A percentile compares a stretch with the other conserved stretches of the same genome.
Evolutionary conservation across 176 grass and related monocot genomes (phyloP).

Genomic region (Ensete glaucum): DNA sequence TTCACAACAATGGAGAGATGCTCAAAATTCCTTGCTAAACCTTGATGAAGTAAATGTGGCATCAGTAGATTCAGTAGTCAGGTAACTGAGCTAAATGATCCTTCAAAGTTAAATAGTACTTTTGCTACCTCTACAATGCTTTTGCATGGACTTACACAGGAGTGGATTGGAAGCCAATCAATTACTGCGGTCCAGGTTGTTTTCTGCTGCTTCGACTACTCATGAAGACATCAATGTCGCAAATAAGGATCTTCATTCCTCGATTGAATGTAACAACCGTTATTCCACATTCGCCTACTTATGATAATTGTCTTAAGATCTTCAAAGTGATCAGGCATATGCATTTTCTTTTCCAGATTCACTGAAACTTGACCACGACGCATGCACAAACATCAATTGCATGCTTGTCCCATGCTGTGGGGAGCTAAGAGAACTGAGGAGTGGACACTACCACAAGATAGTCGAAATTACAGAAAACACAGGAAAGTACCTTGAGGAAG

Average conservation of each 20-base stretch:
- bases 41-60: constrained; percentile 11
- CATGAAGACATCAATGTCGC: constrained; percentile 74
- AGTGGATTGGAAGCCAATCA: constrained; percentile 61
- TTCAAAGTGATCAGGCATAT: not conserved
- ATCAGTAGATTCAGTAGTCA: constrained; percentile 20
- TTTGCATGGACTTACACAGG: constrained; percentile 30
- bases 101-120: not conserved
- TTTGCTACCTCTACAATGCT: no score
- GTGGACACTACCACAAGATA: constrained; percentile 61
- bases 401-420: constrained; percentile 58
- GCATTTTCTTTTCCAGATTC: constrained; percentile 51
- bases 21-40: constrained; percentile 7
- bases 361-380: constrained; percentile 82
- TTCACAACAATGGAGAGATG: constrained; percentile 9
- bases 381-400: constrained; percentile 59
- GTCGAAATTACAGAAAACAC: constrained; percentile 65
- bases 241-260: constrained; percentile 68
- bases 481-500: constrained; percentile 76
- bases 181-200: constrained; percentile 55
- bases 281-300: constrained; percentile 6
- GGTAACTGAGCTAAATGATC: constrained; percentile 46
- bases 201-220: constrained; percentile 51
- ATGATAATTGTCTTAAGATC: not conserved
- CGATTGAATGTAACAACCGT: constrained; percentile 58
- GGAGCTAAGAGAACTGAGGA: constrained; percentile 66